These are phyloP conservation scores for Arctium minus DNA, from an alignment of 129 eudicot genomes.

Conservation along the genomic window DNA sequence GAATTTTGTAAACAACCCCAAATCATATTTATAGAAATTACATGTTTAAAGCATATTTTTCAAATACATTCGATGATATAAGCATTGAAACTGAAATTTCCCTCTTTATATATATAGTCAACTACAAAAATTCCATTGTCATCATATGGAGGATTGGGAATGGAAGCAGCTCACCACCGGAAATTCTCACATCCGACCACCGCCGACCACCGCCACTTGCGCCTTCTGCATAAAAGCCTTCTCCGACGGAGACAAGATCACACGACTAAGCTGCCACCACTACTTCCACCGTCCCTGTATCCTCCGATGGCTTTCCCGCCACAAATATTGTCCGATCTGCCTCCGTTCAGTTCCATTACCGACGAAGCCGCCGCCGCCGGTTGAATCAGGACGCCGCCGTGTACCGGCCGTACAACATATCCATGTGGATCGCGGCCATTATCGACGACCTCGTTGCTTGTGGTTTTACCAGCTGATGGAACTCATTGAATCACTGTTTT, in stretches of 20 bases:
- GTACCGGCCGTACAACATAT: neutral
- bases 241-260: neutral
- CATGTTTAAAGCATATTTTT: neutral
- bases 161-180: neutral
- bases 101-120: neutral
- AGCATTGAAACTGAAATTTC: neutral
- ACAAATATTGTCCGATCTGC: constrained; percentile 17
- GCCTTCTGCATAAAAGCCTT: neutral
- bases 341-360: neutral
- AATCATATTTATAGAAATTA: too few relatives aligned
- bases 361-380: neutral
- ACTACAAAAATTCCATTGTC: neutral
- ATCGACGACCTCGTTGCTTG: neutral
- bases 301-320: neutral
- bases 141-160: neutral
- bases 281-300: constrained; percentile 18
- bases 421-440: neutral
- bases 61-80: too few relatives aligned
- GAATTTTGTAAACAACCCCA: too few relatives aligned
- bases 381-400: neutral
- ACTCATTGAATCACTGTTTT: constrained; percentile 8
- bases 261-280: constrained; percentile 10
- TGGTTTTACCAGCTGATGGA: constrained; percentile 25
- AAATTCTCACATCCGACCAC: neutral
- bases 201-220: neutral